phyloP scores from a whole-genome alignment of 2,329 filamentous ascomycete species.

The Raffaelea ambrosiae region DNA sequence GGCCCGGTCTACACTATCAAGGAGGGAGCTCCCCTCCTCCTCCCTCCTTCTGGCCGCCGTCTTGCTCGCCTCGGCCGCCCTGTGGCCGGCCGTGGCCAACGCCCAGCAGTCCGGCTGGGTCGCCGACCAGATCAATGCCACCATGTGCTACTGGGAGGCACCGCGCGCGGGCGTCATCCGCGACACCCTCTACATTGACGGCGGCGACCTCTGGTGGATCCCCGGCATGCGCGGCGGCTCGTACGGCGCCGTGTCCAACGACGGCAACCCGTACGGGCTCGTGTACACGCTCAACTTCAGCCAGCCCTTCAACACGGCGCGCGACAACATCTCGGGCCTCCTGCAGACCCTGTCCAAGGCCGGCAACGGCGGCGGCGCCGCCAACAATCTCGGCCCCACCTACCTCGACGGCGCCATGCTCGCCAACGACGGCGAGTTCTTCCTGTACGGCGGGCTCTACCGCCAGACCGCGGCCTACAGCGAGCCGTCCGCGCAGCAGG shows the following conservation, averaged over 20 bases:
- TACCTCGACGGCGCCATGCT: constrained; percentile 57
- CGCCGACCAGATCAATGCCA: constrained; percentile 43
- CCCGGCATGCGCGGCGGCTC: constrained; percentile 38
- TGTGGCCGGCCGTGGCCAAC: constrained; percentile 16
- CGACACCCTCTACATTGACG: constrained; percentile 59
- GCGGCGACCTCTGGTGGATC: constrained; percentile 47
- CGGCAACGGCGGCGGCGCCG: constrained; percentile 29
- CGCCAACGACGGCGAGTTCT: constrained; percentile 54
- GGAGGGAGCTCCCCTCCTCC: not conserved
- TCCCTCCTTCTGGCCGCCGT: no score
- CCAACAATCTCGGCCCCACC: constrained; percentile 45
- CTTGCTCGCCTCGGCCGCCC: not conserved
- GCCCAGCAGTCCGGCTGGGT: constrained; percentile 42
- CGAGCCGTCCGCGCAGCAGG: constrained; percentile 30
- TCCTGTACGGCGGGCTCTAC: constrained; percentile 53
- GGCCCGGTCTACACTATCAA: no score
- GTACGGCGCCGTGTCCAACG: constrained; percentile 12
- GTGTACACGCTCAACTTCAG: constrained; percentile 53
- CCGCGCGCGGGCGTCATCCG: constrained; percentile 45
- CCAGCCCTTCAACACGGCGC: constrained; percentile 39
- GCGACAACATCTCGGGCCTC: constrained; percentile 42
- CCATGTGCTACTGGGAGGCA: constrained; percentile 50
- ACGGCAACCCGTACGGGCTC: constrained; percentile 42
- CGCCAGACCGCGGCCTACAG: constrained; percentile 23
- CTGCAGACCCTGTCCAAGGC: constrained; percentile 41